phyloP scores from a whole-genome alignment of 352 stramenopile genomes.

The Pythium dissimile region DNA sequence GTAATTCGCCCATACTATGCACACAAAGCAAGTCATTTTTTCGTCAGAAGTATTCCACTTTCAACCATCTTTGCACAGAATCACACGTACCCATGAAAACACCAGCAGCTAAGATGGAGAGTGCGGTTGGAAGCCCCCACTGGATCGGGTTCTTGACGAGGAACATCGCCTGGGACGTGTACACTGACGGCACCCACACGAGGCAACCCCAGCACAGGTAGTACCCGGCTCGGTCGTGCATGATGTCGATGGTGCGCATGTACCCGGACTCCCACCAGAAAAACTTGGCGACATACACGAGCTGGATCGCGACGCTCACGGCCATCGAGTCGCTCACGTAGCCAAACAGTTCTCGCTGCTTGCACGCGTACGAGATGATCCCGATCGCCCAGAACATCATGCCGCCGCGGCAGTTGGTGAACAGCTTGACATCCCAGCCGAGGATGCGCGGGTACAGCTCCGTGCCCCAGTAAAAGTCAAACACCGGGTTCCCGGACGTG shows the following conservation, averaged over 20 bases:
- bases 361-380: constrained; percentile 89
- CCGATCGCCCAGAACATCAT: constrained; percentile 97
- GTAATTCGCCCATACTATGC: constrained; percentile 93
- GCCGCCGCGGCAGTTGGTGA: constrained; percentile 96
- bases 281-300: constrained; percentile 98
- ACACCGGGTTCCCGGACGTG: constrained; percentile 89
- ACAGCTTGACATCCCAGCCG: constrained; percentile 96
- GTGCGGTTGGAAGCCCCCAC: constrained; percentile 37
- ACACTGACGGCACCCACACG: constrained; percentile 96
- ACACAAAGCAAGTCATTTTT: too few relatives aligned
- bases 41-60: neutral
- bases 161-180: constrained; percentile 94
- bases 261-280: constrained; percentile 96
- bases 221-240: constrained; percentile 92
- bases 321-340: constrained; percentile 87
- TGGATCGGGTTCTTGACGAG: constrained; percentile 88
- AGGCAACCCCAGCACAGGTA: constrained; percentile 97
- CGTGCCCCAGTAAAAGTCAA: constrained; percentile 97
- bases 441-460: constrained; percentile 94
- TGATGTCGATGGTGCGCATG: constrained; percentile 98
- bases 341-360: constrained; percentile 77
- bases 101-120: constrained; percentile 61
- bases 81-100: constrained; percentile 68
- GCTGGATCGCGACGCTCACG: constrained; percentile 83
- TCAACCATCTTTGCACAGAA: neutral